Conservation (phyloP, 169 alveolate genomes). For the Plasmodium gonderi region DNA sequence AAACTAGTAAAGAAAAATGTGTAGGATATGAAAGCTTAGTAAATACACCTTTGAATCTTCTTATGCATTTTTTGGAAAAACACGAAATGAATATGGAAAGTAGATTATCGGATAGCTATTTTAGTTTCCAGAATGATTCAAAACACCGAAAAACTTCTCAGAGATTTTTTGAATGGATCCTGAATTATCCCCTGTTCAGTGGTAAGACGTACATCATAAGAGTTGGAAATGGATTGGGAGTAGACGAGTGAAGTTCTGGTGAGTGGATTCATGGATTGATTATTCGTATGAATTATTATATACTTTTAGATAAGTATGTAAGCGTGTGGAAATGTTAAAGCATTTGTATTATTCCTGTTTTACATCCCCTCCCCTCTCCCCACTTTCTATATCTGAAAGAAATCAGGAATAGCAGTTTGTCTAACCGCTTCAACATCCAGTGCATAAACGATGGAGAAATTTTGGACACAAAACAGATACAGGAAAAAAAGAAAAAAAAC, state of each 20-base stretch:
- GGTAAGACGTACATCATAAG: conserved; percentile 19
- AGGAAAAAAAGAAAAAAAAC: neutral
- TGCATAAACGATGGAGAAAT: conserved; percentile 1
- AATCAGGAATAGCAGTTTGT: conserved; percentile 19
- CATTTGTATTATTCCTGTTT: neutral
- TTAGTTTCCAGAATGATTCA: conserved; percentile 19
- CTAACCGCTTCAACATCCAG: conserved; percentile 8
- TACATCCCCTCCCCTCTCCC: neutral
- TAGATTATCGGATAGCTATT: conserved; percentile 37
- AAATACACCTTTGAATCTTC: neutral
- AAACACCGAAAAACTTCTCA: conserved; percentile 25
- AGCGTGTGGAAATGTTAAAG: neutral
- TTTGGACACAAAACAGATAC: neutral
- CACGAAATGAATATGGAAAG: conserved; percentile 14
- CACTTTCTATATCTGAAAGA: conserved; percentile 46
- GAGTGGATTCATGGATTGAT: neutral
- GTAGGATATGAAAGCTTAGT: neutral
- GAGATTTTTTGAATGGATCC: conserved; percentile 59
- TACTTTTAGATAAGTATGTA: neutral
- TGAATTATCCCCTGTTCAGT: conserved; percentile 69
- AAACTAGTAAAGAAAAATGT: neutral
- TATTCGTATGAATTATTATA: neutral
- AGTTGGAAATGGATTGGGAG: neutral
- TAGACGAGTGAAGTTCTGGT: neutral
- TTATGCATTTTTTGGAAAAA: neutral